Evolutionary conservation across 1,139 yeast genomes (phyloP).

Genomic region (Diutina scorzettiae): DNA sequence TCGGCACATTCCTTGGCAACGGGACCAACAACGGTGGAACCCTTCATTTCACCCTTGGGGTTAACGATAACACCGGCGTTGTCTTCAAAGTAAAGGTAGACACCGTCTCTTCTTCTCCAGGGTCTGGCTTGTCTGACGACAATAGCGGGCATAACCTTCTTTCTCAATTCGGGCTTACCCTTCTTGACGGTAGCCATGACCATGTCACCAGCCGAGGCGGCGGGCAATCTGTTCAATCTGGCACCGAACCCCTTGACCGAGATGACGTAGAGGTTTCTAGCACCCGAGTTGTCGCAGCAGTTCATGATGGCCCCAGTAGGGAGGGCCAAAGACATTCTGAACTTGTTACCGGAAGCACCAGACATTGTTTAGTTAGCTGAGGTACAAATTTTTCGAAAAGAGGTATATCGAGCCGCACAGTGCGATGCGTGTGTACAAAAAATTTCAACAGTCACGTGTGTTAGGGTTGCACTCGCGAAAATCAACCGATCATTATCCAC

Average conservation of each 20-base stretch:
- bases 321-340: conserved; percentile 99
- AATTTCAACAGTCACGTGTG: no score
- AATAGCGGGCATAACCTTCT: conserved; percentile 99
- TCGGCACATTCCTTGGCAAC: conserved; percentile 99
- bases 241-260: conserved; percentile 99
- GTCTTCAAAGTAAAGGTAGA: conserved; percentile 98
- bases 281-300: conserved; percentile 99
- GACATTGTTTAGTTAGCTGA: conserved; percentile 36
- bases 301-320: conserved; percentile 99
- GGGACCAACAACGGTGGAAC: conserved; percentile 99
- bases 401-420: no score
- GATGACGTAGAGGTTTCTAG: conserved; percentile 97
- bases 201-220: conserved; percentile 99
- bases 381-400: conserved; percentile 10
- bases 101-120: conserved; percentile 99
- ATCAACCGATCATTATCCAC: no score
- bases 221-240: conserved; percentile 99
- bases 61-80: conserved; percentile 99
- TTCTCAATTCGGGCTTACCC: conserved; percentile 99
- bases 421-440: no score
- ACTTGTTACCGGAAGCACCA: conserved; percentile 99
- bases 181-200: conserved; percentile 99
- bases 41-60: conserved; percentile 99
- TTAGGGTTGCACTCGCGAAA: no score
- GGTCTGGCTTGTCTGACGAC: conserved; percentile 99